Conservation (phyloP, 108 stramenopile species). For the Chaetoceros tenuissimus region DNA sequence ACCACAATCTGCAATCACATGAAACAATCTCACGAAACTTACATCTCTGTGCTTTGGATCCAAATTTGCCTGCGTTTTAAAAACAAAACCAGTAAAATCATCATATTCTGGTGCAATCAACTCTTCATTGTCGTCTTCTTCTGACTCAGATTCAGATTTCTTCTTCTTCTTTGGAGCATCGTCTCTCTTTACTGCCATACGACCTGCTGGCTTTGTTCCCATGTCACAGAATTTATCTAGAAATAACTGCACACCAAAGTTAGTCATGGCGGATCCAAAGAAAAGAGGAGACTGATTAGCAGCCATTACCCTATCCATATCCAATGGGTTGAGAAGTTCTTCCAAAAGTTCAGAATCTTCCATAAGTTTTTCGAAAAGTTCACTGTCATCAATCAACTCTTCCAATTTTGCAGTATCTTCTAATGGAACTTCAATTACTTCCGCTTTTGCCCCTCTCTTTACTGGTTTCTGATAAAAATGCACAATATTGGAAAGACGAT, state of each 20-base stretch:
- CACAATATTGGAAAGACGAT: constrained; percentile 72
- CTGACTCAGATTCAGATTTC: neutral
- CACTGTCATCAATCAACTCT: constrained; percentile 63
- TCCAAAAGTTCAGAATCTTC: constrained; percentile 87
- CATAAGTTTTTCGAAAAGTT: constrained; percentile 77
- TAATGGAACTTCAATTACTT: constrained; percentile 50
- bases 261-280: constrained; percentile 93
- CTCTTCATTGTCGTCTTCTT: constrained; percentile 9
- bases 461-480: constrained; percentile 59
- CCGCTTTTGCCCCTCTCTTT: constrained; percentile 51
- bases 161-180: constrained; percentile 24
- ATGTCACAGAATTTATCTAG: constrained; percentile 77
- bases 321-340: constrained; percentile 76
- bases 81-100: constrained; percentile 93
- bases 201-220: constrained; percentile 58
- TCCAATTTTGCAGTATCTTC: constrained; percentile 51
- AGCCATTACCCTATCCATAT: constrained; percentile 78
- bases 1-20: too few relatives aligned
- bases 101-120: constrained; percentile 58
- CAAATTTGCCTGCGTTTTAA: constrained; percentile 96
- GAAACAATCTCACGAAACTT: too few relatives aligned
- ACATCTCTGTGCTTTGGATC: constrained; percentile 95
- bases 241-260: constrained; percentile 91
- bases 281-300: constrained; percentile 89
- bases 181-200: constrained; percentile 31